A percentile compares a stretch with the other conserved stretches of the same genome.
phyloP scores from a whole-genome alignment of 768 basidiomycete species.

The Lactarius sanguifluus region DNA sequence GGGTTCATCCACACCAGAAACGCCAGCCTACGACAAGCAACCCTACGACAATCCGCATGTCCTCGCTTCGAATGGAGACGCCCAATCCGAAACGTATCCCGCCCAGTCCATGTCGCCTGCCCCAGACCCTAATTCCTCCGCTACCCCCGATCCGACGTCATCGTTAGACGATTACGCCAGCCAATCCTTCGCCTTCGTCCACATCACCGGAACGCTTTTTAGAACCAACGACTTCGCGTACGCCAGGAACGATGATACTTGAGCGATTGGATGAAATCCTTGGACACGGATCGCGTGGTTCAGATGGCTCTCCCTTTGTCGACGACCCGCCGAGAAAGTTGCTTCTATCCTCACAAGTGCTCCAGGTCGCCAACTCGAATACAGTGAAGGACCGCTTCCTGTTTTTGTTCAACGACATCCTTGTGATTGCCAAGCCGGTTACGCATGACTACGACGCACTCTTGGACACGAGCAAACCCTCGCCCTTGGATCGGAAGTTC shows the following conservation, averaged over 20 bases:
- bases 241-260: conserved; percentile 55
- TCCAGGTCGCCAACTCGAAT: conserved; percentile 92
- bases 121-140: conserved; percentile 58
- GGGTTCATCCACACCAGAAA: conserved; percentile 21
- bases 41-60: conserved; percentile 6
- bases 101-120: conserved; percentile 34
- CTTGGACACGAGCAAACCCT: conserved; percentile 55
- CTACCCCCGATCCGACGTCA: conserved; percentile 78
- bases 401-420: conserved; percentile 95
- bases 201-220: conserved; percentile 68
- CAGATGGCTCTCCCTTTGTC: conserved; percentile 57
- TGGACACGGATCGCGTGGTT: conserved; percentile 57
- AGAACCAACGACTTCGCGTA: conserved; percentile 37
- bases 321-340: conserved; percentile 88
- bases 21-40: conserved; percentile 16
- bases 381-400: conserved; percentile 95
- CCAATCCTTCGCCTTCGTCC: conserved; percentile 70
- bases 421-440: conserved; percentile 91
- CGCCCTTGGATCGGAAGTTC: conserved; percentile 69
- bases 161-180: conserved; percentile 70
- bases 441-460: conserved; percentile 64
- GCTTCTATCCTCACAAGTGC: conserved; percentile 77
- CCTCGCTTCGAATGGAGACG: conserved; percentile 26
- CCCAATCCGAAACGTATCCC: conserved; percentile 39
- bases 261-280: conserved; percentile 72